phyloP scores from a whole-genome alignment of 2,329 filamentous ascomycete species.

The Aspergillus amoenus region DNA sequence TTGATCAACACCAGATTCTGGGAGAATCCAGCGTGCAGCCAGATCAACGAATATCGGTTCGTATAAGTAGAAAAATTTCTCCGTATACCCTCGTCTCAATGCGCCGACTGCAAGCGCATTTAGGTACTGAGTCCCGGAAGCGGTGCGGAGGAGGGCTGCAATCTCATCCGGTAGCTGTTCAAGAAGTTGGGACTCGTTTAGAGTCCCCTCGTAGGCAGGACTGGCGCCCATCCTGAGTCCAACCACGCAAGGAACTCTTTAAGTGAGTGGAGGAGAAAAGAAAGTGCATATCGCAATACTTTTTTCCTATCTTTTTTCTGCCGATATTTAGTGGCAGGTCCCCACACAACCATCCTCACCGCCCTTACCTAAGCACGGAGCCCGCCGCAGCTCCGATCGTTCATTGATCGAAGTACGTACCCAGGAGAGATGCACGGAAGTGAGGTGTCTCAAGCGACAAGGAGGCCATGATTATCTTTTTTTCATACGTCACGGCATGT shows the following conservation, averaged over 20 bases:
- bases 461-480: slow-evolving; percentile 12
- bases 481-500: slow-evolving; percentile 15
- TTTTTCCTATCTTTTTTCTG: slow-evolving; percentile 30
- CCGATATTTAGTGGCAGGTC: slow-evolving; percentile 25
- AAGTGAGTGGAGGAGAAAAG: slow-evolving; percentile 28
- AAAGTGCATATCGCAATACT: slow-evolving; percentile 19
- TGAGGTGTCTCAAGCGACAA: slow-evolving; percentile 9
- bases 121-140: slow-evolving; percentile 65
- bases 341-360: slow-evolving; percentile 29
- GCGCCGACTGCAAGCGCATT: slow-evolving; percentile 69
- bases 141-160: slow-evolving; percentile 63
- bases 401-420: neutral
- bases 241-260: slow-evolving; percentile 34
- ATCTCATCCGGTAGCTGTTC: slow-evolving; percentile 69
- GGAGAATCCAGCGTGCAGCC: slow-evolving; percentile 71
- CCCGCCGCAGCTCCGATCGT: slow-evolving; percentile 22
- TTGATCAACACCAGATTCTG: slow-evolving; percentile 34
- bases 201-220: slow-evolving; percentile 50
- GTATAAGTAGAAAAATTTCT: slow-evolving; percentile 72
- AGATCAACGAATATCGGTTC: slow-evolving; percentile 76
- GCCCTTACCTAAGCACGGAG: slow-evolving; percentile 25
- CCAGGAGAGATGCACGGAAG: neutral
- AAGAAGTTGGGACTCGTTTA: slow-evolving; percentile 53
- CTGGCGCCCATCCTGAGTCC: slow-evolving; percentile 38
- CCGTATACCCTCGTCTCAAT: slow-evolving; percentile 68